Base-by-base conservation (phyloP, 2,329 filamentous ascomycete species). In the Colletotrichum sp. region DNA sequence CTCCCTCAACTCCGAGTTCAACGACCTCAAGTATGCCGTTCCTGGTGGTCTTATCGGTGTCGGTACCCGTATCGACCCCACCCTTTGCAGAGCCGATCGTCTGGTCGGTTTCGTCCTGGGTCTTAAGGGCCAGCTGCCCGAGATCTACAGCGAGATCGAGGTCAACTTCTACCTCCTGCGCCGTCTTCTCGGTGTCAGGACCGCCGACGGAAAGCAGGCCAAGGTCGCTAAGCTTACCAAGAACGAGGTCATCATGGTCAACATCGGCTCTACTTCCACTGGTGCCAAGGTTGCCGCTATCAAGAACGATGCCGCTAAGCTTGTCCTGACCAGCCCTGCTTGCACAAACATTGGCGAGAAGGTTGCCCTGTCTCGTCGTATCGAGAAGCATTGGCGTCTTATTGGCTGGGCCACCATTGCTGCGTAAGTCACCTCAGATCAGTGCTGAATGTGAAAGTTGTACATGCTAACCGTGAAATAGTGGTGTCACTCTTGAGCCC, bases 191-290 rank as follows among this genome's bases (percentile, higher is more conserved):
- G 97, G 97, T 92, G 97, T 99, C 82, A 96, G 98, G 89, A 98
- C 97, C 63, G 96, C 96, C 78, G 97, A 99, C 81, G 97, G 97
- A 85, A 99, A 99, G 91, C 97, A 99, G 88, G 96, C 96, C 83
- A 99, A 99, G 93, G 97, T 99, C 80, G 96, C 96, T 81, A 99
- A 99, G 90, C 91, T 99, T 79, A 90, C 96, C 74, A 99, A 99
- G 93, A 98, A 98, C 88, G 97, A 99, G 87, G 96, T 99, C 82
- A 94, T 99, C 87, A 99, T 99, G 97, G 97, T 99, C 80, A 99
- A 99, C 90, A 99, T 99, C 84, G 97, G 97, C 77, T 98, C 95
- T 49, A 99, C 96, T 12, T 98, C 97, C 63, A 98, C 96, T 16
- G 97, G 97, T 87, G 97, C 97, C 80, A 99, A 99, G 92, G 95